Conservation (phyloP, 2,329 filamentous ascomycete species). For the Pyrenophora tritici-repentis region DNA sequence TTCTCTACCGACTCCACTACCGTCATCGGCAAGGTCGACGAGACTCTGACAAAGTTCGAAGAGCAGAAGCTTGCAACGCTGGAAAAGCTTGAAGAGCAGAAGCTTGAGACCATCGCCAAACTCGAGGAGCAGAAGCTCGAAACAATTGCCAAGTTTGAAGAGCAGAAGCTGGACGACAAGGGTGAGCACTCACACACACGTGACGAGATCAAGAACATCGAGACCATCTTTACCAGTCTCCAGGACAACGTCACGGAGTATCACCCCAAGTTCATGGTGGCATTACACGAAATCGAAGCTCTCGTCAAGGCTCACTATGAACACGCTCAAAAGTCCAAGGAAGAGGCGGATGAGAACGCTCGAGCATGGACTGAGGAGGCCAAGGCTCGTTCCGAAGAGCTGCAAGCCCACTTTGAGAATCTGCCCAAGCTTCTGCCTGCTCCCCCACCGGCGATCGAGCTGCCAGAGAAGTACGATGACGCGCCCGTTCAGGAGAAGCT, state of each 20-base stretch:
- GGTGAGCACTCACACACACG: slow-evolving; percentile 82
- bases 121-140: slow-evolving; percentile 71
- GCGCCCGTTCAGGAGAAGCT: slow-evolving; percentile 60
- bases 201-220: slow-evolving; percentile 76
- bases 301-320: slow-evolving; percentile 87
- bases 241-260: slow-evolving; percentile 80
- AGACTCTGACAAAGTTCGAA: slow-evolving; percentile 75
- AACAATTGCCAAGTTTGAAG: slow-evolving; percentile 70
- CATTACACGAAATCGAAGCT: slow-evolving; percentile 81
- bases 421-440: slow-evolving; percentile 54
- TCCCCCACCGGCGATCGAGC: slow-evolving; percentile 53
- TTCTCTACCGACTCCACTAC: slow-evolving; percentile 86
- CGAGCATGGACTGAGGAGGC: slow-evolving; percentile 51
- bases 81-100: slow-evolving; percentile 60
- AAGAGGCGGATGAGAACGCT: slow-evolving; percentile 51
- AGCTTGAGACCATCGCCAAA: slow-evolving; percentile 68
- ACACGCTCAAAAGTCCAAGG: slow-evolving; percentile 70
- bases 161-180: slow-evolving; percentile 75
- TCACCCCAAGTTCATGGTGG: slow-evolving; percentile 85
- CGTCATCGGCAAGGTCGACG: slow-evolving; percentile 81
- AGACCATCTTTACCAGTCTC: slow-evolving; percentile 73
- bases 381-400: slow-evolving; percentile 49
- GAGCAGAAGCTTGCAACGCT: slow-evolving; percentile 78
- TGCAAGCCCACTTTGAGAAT: slow-evolving; percentile 48
- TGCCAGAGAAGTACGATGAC: slow-evolving; percentile 60